A percentile compares a stretch with the other conserved stretches of the same genome.
Evolutionary conservation across 148 eudicot genomes (phyloP).

Genomic region (Simmondsia chinensis): DNA sequence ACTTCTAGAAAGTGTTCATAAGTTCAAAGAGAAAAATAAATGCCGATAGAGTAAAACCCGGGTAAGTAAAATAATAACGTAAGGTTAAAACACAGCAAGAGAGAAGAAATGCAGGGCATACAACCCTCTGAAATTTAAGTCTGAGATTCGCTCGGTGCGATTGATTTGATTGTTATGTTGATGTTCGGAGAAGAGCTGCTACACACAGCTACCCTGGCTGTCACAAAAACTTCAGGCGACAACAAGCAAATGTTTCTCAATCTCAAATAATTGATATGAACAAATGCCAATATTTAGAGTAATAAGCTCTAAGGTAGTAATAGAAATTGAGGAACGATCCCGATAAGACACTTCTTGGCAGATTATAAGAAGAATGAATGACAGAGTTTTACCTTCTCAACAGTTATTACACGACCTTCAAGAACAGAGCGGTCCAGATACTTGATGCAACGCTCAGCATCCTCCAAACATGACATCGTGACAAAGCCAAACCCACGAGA

Average conservation of each 20-base stretch:
- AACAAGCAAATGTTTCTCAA: slow-evolving; percentile 48
- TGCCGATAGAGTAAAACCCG: background rate
- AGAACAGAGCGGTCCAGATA: slow-evolving; percentile 72
- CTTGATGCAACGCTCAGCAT: slow-evolving; percentile 78
- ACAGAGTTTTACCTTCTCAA: slow-evolving; percentile 68
- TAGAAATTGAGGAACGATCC: background rate
- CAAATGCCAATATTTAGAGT: slow-evolving; percentile 7
- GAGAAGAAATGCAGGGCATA: slow-evolving; percentile 87
- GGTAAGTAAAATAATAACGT: slow-evolving; percentile 1
- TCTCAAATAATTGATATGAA: slow-evolving; percentile 8
- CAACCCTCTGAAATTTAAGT: slow-evolving; percentile 79
- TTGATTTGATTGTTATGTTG: slow-evolving; percentile 70
- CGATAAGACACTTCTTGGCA: no score
- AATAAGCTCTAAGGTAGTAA: background rate
- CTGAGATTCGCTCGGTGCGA: slow-evolving; percentile 62
- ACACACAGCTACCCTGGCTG: slow-evolving; percentile 92
- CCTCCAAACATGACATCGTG: slow-evolving; percentile 67
- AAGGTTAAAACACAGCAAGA: slow-evolving; percentile 20
- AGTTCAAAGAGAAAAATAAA: background rate
- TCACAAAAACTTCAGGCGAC: slow-evolving; percentile 68
- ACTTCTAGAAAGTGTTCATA: no score
- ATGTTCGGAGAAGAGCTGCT: slow-evolving; percentile 96
- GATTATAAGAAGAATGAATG: background rate
- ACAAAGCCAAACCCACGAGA: slow-evolving; percentile 97
- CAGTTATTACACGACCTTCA: slow-evolving; percentile 91